Conservation (phyloP, 179 eudicot species). For the Gypsophila paniculata region DNA sequence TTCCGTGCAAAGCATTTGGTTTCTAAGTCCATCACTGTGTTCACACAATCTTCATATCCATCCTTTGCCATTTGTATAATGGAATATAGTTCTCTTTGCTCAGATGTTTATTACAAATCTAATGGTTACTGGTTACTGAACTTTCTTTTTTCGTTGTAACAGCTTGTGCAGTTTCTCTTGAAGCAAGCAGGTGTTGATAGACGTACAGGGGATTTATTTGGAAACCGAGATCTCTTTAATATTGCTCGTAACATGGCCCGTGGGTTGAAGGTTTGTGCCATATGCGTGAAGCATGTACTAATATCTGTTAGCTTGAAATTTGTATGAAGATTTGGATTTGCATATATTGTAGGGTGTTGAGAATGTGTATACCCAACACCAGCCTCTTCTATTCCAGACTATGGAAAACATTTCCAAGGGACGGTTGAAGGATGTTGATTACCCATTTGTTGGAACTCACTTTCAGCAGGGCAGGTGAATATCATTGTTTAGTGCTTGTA, state of each 20-base stretch:
- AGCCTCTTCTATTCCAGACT: slow-evolving; percentile 71
- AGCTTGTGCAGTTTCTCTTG: slow-evolving; percentile 87
- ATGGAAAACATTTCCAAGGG: slow-evolving; percentile 83
- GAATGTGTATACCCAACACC: slow-evolving; percentile 94
- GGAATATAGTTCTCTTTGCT: neutral
- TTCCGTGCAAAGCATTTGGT: too few relatives aligned
- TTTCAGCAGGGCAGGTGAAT: slow-evolving; percentile 73
- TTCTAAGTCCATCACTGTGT: neutral
- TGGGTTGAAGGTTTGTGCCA: slow-evolving; percentile 64
- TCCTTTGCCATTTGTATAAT: neutral
- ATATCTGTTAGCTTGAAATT: slow-evolving; percentile 16
- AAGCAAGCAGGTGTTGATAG: slow-evolving; percentile 93
- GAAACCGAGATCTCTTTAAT: slow-evolving; percentile 74
- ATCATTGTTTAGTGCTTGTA: neutral
- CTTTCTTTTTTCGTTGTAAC: slow-evolving; percentile 27
- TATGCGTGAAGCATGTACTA: neutral
- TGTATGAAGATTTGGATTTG: slow-evolving; percentile 12
- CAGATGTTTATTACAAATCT: slow-evolving; percentile 14
- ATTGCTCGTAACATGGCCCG: slow-evolving; percentile 94
- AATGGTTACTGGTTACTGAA: slow-evolving; percentile 15
- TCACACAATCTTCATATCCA: neutral
- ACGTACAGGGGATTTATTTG: slow-evolving; percentile 82
- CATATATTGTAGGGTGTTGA: slow-evolving; percentile 63
- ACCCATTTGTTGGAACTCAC: slow-evolving; percentile 77
- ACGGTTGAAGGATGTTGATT: slow-evolving; percentile 74